These are phyloP conservation scores for Eremothecium coryli DNA, from an alignment of 1,139 yeast species.

Conservation along the genomic window DNA sequence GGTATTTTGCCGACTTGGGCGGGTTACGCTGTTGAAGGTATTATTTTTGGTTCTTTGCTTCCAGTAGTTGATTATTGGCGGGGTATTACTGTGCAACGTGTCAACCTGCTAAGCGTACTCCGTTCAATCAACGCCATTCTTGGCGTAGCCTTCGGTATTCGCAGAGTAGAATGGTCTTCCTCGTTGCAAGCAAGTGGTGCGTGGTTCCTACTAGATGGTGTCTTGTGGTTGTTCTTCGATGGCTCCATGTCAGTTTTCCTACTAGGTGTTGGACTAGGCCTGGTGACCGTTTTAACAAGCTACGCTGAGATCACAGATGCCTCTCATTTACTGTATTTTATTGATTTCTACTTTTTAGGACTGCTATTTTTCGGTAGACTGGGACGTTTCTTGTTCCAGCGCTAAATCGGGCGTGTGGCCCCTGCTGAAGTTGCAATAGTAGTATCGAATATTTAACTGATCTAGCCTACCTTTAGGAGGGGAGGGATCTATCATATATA, in stretches of 20 bases:
- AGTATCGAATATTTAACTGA: background rate
- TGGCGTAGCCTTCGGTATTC: slow-evolving; percentile 76
- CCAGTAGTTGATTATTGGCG: slow-evolving; percentile 47
- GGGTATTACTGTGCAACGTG: slow-evolving; percentile 16
- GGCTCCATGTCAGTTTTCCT: slow-evolving; percentile 61
- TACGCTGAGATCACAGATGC: slow-evolving; percentile 22
- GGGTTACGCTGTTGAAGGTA: slow-evolving; percentile 46
- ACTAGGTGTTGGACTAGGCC: slow-evolving; percentile 38
- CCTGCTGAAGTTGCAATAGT: too few species aligned
- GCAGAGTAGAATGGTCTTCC: slow-evolving; percentile 72
- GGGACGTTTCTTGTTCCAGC: slow-evolving; percentile 40
- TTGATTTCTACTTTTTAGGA: slow-evolving; percentile 55
- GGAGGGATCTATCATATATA: background rate
- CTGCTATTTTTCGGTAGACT: slow-evolving; percentile 61
- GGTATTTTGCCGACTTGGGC: slow-evolving; percentile 29
- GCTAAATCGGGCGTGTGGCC: slow-evolving; percentile 13
- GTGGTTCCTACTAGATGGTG: slow-evolving; percentile 69
- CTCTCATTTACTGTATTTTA: slow-evolving; percentile 25
- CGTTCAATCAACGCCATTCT: slow-evolving; percentile 67
- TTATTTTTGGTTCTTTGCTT: slow-evolving; percentile 51
- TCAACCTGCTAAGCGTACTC: slow-evolving; percentile 36
- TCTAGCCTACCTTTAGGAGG: background rate
- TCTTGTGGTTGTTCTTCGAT: slow-evolving; percentile 74
- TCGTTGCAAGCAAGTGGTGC: slow-evolving; percentile 65
- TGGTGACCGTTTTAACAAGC: slow-evolving; percentile 33